These are phyloP conservation scores for Strigomonas culicis DNA, from an alignment of 208 protist genomes.

Conservation along the genomic window DNA sequence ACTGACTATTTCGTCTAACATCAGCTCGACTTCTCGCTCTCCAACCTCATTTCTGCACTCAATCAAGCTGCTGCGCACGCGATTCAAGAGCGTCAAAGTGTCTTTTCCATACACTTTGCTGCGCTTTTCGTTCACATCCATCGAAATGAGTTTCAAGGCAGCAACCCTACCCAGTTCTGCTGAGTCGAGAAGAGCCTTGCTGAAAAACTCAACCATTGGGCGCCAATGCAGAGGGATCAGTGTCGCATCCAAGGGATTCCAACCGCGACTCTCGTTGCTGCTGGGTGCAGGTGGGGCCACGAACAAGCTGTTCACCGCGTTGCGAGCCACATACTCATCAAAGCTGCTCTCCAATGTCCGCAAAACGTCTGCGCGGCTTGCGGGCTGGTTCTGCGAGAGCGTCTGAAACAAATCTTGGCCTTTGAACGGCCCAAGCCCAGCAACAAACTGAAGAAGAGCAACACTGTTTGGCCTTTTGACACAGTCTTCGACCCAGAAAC, in stretches of 20 bases:
- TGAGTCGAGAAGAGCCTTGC: slow-evolving; percentile 5
- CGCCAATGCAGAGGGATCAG: slow-evolving; percentile 62
- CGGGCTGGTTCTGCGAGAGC: slow-evolving; percentile 10
- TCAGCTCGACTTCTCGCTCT: slow-evolving; percentile 58
- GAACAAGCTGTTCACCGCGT: slow-evolving; percentile 44
- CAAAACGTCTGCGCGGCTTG: slow-evolving; percentile 33
- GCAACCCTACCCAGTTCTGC: too few relatives aligned
- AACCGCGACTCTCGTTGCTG: slow-evolving; percentile 15
- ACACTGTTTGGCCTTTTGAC: slow-evolving; percentile 41
- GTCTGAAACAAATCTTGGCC: slow-evolving; percentile 39
- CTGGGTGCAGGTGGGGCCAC: slow-evolving; percentile 18
- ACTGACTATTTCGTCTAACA: slow-evolving; percentile 53
- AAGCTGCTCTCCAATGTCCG: slow-evolving; percentile 37
- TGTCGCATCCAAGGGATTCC: slow-evolving; percentile 71
- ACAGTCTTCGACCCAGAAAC: slow-evolving; percentile 60
- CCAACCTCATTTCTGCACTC: slow-evolving; percentile 16
- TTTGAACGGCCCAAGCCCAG: slow-evolving; percentile 61
- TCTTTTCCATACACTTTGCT: too few relatives aligned
- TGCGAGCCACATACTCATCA: slow-evolving; percentile 40
- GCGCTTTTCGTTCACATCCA: too few relatives aligned
- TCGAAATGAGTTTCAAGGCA: too few relatives aligned
- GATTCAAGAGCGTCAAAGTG: too few relatives aligned
- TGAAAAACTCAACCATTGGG: slow-evolving; percentile 19
- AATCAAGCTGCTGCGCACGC: not conserved
- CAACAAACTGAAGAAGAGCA: slow-evolving; percentile 70